These are phyloP conservation scores for Chlorella sp. DNA, from an alignment of 139 green algal genomes.

Conservation along the genomic window DNA sequence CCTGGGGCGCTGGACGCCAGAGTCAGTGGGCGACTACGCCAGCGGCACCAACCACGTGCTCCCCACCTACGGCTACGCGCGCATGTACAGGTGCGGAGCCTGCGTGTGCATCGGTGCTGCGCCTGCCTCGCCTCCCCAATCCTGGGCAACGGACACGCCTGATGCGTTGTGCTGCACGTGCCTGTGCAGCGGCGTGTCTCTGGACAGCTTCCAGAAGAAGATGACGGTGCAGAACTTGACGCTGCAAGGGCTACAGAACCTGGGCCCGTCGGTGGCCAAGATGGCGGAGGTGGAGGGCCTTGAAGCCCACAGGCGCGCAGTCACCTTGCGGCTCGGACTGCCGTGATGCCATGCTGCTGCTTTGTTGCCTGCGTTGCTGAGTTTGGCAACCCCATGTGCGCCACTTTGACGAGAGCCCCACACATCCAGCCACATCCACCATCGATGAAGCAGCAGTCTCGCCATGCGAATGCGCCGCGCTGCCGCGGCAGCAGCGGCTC, in stretches of 20 bases:
- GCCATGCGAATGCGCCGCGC: no score
- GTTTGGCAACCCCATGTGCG: no score
- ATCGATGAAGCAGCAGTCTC: no score
- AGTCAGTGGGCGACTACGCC: slow-evolving; percentile 97
- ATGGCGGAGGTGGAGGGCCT: slow-evolving; percentile 96
- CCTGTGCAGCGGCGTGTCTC: slow-evolving; percentile 66
- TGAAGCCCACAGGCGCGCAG: slow-evolving; percentile 86
- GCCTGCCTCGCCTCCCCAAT: neutral
- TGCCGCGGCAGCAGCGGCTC: no score
- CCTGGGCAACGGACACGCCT: neutral
- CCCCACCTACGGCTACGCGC: slow-evolving; percentile 96
- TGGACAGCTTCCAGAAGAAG: slow-evolving; percentile 96
- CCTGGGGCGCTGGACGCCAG: slow-evolving; percentile 89
- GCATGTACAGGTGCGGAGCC: slow-evolving; percentile 79
- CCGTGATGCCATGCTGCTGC: no score
- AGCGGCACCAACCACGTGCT: slow-evolving; percentile 97
- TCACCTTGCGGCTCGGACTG: slow-evolving; percentile 78
- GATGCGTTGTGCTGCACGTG: neutral
- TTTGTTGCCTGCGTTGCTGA: no score
- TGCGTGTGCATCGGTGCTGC: neutral
- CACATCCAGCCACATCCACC: no score
- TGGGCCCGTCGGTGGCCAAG: slow-evolving; percentile 87
- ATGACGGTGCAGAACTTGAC: slow-evolving; percentile 94
- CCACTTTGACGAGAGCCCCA: no score
- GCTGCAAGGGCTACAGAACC: slow-evolving; percentile 60